Conservation (phyloP, 768 basidiomycete species). For the Panaeolus papilionaceus region DNA sequence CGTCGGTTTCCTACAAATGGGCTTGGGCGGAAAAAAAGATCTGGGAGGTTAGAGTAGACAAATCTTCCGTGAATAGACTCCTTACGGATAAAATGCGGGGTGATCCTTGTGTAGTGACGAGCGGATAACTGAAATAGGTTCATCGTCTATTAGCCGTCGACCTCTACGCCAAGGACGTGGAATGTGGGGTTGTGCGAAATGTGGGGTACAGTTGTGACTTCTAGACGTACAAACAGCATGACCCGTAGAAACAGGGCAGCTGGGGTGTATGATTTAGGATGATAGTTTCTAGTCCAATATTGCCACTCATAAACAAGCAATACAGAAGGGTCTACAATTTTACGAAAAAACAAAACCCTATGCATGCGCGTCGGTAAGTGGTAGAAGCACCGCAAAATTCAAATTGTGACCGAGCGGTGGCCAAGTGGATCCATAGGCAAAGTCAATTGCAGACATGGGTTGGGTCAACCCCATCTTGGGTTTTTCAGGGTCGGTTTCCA, state of each 20-base stretch:
- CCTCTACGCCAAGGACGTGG: not conserved
- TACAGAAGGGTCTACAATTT: not conserved
- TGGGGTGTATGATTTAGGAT: not conserved
- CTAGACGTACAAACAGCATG: not conserved
- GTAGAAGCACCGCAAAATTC: not conserved
- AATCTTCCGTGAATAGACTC: conserved; percentile 1
- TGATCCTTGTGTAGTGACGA: conserved; percentile 1
- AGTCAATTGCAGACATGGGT: not conserved
- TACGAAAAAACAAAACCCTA: no score
- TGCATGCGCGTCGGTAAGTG: no score
- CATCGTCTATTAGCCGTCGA: conserved; percentile 11
- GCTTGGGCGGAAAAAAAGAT: conserved; percentile 6
- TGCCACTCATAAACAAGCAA: no score
- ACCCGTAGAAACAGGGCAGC: not conserved
- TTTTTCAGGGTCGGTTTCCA: not conserved
- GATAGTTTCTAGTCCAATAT: no score
- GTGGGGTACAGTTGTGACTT: conserved; percentile 7
- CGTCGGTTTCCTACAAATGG: not conserved
- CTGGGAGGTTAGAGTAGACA: not conserved
- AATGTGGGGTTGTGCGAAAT: conserved; percentile 14
- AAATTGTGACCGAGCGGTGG: not conserved
- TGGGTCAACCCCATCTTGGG: not conserved
- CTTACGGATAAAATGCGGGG: conserved; percentile 10
- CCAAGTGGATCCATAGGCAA: not conserved
- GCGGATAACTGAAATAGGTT: not conserved